phyloP scores from a whole-genome alignment of 345 rosid genomes.

The Raphanus raphanistrum region DNA sequence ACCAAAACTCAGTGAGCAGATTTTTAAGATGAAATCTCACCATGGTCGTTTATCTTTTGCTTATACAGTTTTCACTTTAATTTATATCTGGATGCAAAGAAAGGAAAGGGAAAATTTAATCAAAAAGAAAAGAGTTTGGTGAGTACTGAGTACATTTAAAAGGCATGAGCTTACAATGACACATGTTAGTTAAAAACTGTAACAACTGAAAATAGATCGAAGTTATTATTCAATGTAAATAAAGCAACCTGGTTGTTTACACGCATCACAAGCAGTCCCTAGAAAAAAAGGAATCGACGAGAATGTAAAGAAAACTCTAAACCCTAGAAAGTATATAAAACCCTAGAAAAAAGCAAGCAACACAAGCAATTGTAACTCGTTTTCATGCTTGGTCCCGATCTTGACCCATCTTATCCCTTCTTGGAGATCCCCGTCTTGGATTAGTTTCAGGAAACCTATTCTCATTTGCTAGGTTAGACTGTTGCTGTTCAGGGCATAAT shows the following conservation, averaged over 20 bases:
- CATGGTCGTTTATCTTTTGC: background rate
- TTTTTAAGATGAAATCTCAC: background rate
- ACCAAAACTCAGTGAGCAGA: background rate
- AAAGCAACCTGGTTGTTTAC: background rate
- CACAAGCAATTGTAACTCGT: background rate
- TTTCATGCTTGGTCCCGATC: background rate
- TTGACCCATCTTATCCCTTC: background rate
- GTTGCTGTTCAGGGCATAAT: background rate
- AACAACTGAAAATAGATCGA: background rate
- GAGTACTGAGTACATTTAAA: background rate
- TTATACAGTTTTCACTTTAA: background rate
- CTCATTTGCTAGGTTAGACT: background rate
- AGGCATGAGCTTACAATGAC: background rate
- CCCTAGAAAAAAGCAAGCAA: background rate
- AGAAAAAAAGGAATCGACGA: background rate
- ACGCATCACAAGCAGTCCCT: background rate
- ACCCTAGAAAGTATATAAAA: background rate
- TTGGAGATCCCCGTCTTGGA: background rate
- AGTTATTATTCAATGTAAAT: background rate
- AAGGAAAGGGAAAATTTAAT: background rate
- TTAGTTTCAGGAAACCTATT: background rate
- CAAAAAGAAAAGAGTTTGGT: background rate
- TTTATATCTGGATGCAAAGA: background rate
- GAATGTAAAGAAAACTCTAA: background rate
- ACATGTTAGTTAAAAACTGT: background rate